phyloP scores from a whole-genome alignment of 768 basidiomycete species.

The Calvatia gigantea region DNA sequence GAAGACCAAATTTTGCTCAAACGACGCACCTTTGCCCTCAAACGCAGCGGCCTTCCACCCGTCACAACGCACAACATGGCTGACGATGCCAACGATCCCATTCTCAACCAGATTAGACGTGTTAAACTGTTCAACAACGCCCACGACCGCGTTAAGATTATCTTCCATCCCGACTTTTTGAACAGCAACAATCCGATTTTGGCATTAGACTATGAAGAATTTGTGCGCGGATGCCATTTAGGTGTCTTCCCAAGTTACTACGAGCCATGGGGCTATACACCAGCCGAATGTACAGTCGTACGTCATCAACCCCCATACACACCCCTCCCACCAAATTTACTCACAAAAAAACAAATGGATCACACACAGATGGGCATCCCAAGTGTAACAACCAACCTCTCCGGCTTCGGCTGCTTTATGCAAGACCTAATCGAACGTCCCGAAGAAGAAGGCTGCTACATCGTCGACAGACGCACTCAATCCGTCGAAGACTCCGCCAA shows the following conservation, averaged over 20 bases:
- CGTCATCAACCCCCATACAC: constrained; percentile 24
- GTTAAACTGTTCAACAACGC: constrained; percentile 89
- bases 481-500: constrained; percentile 90
- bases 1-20: constrained; percentile 96
- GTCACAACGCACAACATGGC: constrained; percentile 99
- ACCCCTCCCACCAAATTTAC: background rate
- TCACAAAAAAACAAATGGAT: constrained; percentile 10
- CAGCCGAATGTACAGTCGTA: constrained; percentile 98
- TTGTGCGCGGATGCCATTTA: constrained; percentile 95
- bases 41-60: constrained; percentile 91
- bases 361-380: constrained; percentile 99
- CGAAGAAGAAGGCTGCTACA: constrained; percentile 94
- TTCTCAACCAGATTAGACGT: constrained; percentile 90
- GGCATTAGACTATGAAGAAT: constrained; percentile 98
- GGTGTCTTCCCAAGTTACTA: constrained; percentile 99
- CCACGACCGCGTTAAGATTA: constrained; percentile 91
- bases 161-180: constrained; percentile 98
- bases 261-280: constrained; percentile 95
- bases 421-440: constrained; percentile 95
- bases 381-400: constrained; percentile 94
- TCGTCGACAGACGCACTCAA: constrained; percentile 87
- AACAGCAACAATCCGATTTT: constrained; percentile 98
- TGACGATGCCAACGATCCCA: constrained; percentile 89
- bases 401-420: constrained; percentile 98
- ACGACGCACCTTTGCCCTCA: constrained; percentile 93